Percentiles rank a stretch among this genome's conserved stretches.
phyloP scores from a whole-genome alignment of 331 rosid species.

The Phaseolus coccineus region DNA sequence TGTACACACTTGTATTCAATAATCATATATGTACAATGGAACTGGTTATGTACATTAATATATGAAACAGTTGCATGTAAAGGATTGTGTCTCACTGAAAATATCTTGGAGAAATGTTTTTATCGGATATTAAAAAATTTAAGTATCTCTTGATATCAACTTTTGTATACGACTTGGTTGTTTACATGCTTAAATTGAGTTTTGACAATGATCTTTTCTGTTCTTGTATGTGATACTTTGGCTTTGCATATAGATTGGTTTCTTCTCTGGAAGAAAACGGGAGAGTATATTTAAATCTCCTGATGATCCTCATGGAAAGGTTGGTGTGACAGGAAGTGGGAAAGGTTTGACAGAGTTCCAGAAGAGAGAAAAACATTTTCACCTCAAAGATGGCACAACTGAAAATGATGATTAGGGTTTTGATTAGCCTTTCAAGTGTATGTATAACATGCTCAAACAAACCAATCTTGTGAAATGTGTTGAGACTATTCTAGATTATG shows the following conservation, averaged over 20 bases:
- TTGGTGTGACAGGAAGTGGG: conserved; percentile 99
- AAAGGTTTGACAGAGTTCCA: conserved; percentile 98
- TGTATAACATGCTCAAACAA: conserved; percentile 42
- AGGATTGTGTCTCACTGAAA: not conserved
- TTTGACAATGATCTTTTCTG: not conserved
- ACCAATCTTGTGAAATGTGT: conserved; percentile 31
- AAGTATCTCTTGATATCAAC: too few relatives aligned
- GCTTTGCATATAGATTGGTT: conserved; percentile 72
- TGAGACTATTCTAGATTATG: conserved; percentile 33
- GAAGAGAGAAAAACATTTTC: conserved; percentile 94
- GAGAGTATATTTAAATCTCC: conserved; percentile 99
- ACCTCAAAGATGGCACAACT: conserved; percentile 84
- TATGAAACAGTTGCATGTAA: not conserved
- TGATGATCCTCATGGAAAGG: conserved; percentile 92
- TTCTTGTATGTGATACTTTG: not conserved
- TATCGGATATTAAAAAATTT: not conserved
- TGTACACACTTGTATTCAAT: not conserved
- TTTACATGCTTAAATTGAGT: not conserved
- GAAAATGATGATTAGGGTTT: conserved; percentile 78
- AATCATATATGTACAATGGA: not conserved
- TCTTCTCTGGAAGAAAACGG: conserved; percentile 87
- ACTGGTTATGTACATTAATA: not conserved
- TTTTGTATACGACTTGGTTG: not conserved
- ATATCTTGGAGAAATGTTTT: not conserved
- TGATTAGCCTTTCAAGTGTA: conserved; percentile 22